Evolutionary conservation across 495 filamentous ascomycete genomes (phyloP).

Genomic region (Trichoderma orchidacearum): DNA sequence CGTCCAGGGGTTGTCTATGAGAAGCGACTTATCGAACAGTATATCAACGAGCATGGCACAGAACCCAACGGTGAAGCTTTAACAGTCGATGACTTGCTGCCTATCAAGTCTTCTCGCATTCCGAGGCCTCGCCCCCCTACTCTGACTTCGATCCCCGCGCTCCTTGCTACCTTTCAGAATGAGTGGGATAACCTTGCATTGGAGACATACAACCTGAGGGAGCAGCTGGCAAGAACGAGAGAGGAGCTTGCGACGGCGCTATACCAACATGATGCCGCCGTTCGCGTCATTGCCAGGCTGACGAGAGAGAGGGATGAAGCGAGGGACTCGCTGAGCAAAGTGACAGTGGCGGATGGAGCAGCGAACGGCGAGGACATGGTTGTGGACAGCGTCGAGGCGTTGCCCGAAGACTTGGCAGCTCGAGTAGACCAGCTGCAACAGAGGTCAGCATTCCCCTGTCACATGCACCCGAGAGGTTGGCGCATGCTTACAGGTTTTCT

Average conservation of each 20-base stretch:
- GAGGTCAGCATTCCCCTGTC: conserved; percentile 42
- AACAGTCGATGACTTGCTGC: conserved; percentile 72
- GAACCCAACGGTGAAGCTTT: conserved; percentile 89
- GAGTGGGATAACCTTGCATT: conserved; percentile 94
- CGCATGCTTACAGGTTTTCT: conserved; percentile 1
- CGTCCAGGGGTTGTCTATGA: conserved; percentile 73
- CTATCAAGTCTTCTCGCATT: conserved; percentile 66
- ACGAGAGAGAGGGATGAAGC: conserved; percentile 86
- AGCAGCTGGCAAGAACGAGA: conserved; percentile 76
- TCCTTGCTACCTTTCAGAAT: conserved; percentile 92
- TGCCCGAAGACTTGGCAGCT: conserved; percentile 58
- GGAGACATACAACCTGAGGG: conserved; percentile 76
- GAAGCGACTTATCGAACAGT: conserved; percentile 86
- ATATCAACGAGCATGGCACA: conserved; percentile 86
- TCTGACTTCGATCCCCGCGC: conserved; percentile 91
- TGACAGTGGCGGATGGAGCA: conserved; percentile 51
- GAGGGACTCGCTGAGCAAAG: conserved; percentile 75
- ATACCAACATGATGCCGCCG: conserved; percentile 92
- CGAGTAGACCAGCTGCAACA: conserved; percentile 68
- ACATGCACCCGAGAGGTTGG: neutral
- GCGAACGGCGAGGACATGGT: conserved; percentile 76
- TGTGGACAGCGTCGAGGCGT: conserved; percentile 53
- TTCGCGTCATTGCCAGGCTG: conserved; percentile 81
- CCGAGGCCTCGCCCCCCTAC: conserved; percentile 85
- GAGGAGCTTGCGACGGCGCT: conserved; percentile 88